These are phyloP conservation scores for Sequoia sempervirens DNA, from an alignment of 75 land plant species.

Conservation along the genomic window DNA sequence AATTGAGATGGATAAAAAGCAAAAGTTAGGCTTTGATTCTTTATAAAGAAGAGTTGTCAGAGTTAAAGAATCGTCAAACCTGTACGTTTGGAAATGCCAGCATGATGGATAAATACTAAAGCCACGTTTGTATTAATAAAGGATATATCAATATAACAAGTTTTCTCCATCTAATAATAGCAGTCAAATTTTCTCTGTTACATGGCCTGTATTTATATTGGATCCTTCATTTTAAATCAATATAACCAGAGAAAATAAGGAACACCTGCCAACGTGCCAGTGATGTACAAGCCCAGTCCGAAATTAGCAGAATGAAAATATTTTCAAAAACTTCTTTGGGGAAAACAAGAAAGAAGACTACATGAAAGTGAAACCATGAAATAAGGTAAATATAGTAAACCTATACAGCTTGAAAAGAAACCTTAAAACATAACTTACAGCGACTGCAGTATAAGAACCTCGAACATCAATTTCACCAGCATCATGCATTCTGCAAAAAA, in stretches of 20 bases:
- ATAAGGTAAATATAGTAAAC: not conserved
- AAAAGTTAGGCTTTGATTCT: too few species aligned
- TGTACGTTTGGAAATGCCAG: too few species aligned
- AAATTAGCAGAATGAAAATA: not conserved
- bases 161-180: too few species aligned
- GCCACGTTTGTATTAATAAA: too few species aligned
- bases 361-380: constrained; percentile 31
- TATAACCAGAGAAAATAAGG: not conserved
- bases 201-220: not conserved
- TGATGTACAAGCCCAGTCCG: not conserved
- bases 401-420: not conserved
- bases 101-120: too few species aligned
- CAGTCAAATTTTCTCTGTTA: not conserved
- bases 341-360: constrained; percentile 18
- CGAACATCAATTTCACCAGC: constrained; percentile 95
- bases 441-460: constrained; percentile 94
- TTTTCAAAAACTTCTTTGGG: constrained; percentile 16
- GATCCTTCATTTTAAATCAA: not conserved
- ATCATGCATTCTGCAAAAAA: constrained; percentile 76
- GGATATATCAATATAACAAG: too few species aligned
- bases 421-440: constrained; percentile 43
- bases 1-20: too few species aligned
- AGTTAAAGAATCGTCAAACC: too few species aligned
- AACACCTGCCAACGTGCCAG: not conserved
- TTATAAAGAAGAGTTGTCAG: too few species aligned